Evolutionary conservation across 169 alveolate genomes (phyloP).

Genomic region (Nephromyces sp.): DNA sequence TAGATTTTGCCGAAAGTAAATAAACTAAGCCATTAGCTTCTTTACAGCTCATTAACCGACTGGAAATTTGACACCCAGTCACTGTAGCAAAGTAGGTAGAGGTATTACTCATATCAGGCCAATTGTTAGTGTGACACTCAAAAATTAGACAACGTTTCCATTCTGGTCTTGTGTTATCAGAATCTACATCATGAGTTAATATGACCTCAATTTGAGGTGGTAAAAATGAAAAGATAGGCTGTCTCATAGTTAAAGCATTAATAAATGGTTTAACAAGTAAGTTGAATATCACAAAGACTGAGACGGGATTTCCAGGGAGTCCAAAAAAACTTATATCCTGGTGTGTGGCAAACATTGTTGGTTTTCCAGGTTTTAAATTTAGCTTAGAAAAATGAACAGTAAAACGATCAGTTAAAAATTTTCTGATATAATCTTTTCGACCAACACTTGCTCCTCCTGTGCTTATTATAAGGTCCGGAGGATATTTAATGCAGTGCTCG

Average conservation of each 20-base stretch:
- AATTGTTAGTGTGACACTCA: not conserved
- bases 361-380: slow-evolving; percentile 58
- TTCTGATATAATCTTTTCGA: slow-evolving; percentile 40
- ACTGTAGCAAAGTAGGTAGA: slow-evolving; percentile 19
- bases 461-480: slow-evolving; percentile 33
- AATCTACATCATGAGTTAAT: not conserved
- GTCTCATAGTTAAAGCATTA: slow-evolving; percentile 6
- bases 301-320: slow-evolving; percentile 59
- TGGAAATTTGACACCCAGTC: slow-evolving; percentile 42
- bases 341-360: slow-evolving; percentile 47
- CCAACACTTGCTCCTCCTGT: slow-evolving; percentile 62
- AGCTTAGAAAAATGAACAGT: slow-evolving; percentile 42
- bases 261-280: slow-evolving; percentile 33
- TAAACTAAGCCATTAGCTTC: slow-evolving; percentile 40
- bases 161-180: slow-evolving; percentile 48
- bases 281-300: slow-evolving; percentile 44
- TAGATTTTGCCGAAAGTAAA: slow-evolving; percentile 31
- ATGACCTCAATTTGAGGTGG: slow-evolving; percentile 21
- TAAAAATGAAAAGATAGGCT: slow-evolving; percentile 3
- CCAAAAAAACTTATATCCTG: too few species aligned
- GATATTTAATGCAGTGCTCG: not conserved
- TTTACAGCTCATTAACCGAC: slow-evolving; percentile 42
- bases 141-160: slow-evolving; percentile 42
- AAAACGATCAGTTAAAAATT: slow-evolving; percentile 38
- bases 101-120: not conserved